Base-by-base conservation (phyloP, 495 filamentous ascomycete genomes). In the Penicillium maclennaniae region DNA sequence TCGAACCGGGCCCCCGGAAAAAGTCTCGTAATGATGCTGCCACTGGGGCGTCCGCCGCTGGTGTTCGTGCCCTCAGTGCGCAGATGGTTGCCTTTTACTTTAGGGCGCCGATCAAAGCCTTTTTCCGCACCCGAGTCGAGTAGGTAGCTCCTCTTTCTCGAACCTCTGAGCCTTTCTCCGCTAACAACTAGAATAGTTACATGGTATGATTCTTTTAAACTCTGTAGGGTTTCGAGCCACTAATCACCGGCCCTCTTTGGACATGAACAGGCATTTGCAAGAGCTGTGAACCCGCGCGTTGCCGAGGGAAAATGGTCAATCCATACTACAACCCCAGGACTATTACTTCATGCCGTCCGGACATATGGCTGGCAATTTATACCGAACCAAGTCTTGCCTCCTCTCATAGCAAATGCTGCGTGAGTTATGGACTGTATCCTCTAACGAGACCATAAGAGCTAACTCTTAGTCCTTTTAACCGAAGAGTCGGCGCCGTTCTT, bases 71-170 rank as follows among this genome's bases (percentile, higher is more conserved):
- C 23, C 62, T 95, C 49, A 88, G 83, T 59, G 83, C 89, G 4
- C 88, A 91, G 59, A 68, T 86, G 43, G 77, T 95, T 39, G 84
- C 90, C 21, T 95, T 95, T 59, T 96, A 93, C 68, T 96, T 95
- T 60, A 76, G 91, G 52, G 88, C 89, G 2, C 91, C 91, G 2
- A 84, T 89, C 26, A 95, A 95, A 67, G 86, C 89, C 4, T 96
- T 96, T 68, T 92, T 96, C 67, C 81, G 87, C 47, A 90, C 86
- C 4, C 75, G 91, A 48, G 89, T 96, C 56, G 91, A 96, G 77
- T 96, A 87, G 77, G 68, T 78, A 48, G 31, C 5, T 36, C 55
- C 69, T 31, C 48, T 42, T 38, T 47, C 31, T 5, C 36, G 41
- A 6, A 8, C 27, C 14, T n/a, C 31, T 38, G 21, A n/a, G 66